Base-by-base conservation (phyloP, 164 flowering plant genomes). In the Berberis thunbergii region DNA sequence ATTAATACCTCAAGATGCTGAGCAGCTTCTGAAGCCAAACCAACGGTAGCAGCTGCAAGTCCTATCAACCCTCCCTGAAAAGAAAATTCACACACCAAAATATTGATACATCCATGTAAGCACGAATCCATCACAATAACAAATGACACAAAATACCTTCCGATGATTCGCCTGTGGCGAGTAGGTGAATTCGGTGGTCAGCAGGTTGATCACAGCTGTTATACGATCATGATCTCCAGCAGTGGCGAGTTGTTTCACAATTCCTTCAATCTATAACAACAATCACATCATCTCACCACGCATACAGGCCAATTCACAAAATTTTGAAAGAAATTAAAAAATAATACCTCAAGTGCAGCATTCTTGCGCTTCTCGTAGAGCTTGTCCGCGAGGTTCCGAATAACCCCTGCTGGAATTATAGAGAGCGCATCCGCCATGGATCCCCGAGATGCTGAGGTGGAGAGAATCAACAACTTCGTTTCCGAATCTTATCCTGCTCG, bases 291-390 rank as follows among this genome's bases (percentile, higher is more conserved):
- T 45, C 50, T 48, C 71, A 66, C 40, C 13, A 12, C 3, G 3
- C 64, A 26, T 60, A 43, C 64, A 71, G 53, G 71, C 49, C 65
- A 12, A 57, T 6, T 48, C 53, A 11, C 43, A 7, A 13, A 60
- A 11, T n/a, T 49, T 1, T 12, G 54, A 43, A 7, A 3, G 43
- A 6, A 61, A 57, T 40, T 3, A 41, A 6, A 26, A 43, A 13
- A 13, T 54, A 5, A 49, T 61, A 52, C 67, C 97, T 94, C 98
- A 26, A 90, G 85, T n/a, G 98, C 98, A 3, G 98, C 97, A 77
- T 84, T 94, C 75, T 94, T 94, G 11, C 98, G 88, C 81, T 88
- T 94, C 83, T 94, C 98, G 64, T 94, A 94, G 0, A 94, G 86
- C 83, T 90, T 94, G 63, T 94, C 97, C 6, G 95, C 76, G 43